A percentile compares a stretch with the other conserved stretches of the same genome.
These are phyloP conservation scores for Macrolepiota albuminosa DNA, from an alignment of 768 basidiomycete species.

Conservation along the genomic window DNA sequence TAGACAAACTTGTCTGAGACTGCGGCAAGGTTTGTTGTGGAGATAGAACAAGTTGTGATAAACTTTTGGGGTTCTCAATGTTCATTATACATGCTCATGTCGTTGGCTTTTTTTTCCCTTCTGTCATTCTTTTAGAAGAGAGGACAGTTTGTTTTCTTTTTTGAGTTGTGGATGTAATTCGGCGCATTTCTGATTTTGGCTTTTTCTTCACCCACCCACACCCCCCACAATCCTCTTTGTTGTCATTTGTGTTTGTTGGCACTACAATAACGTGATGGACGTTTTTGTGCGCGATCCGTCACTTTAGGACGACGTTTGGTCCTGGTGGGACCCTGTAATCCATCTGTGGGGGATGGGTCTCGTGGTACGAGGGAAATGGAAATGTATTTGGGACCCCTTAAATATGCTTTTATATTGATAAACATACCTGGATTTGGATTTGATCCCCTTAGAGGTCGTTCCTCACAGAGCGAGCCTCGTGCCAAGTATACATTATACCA, in stretches of 20 bases:
- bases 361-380: not conserved
- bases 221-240: too few relatives aligned
- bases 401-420: slow-evolving; percentile 1
- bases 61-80: not conserved
- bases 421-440: not conserved
- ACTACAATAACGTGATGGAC: not conserved
- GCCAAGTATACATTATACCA: too few relatives aligned
- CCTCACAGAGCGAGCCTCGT: too few relatives aligned
- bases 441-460: too few relatives aligned
- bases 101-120: not conserved
- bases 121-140: slow-evolving; percentile 2
- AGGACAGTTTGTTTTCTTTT: slow-evolving; percentile 1
- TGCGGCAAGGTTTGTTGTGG: not conserved
- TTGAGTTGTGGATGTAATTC: not conserved
- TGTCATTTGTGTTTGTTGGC: too few relatives aligned
- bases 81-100: not conserved
- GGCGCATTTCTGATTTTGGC: not conserved
- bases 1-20: too few relatives aligned
- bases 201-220: not conserved
- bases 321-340: not conserved
- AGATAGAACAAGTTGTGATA: not conserved
- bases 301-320: not conserved
- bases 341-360: not conserved
- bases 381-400: not conserved
- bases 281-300: not conserved